Evolutionary conservation across 768 basidiomycete genomes (phyloP), one percentile per base, ranked within the genome.

Genomic region (Leucosporidium yakuticum): DNA sequence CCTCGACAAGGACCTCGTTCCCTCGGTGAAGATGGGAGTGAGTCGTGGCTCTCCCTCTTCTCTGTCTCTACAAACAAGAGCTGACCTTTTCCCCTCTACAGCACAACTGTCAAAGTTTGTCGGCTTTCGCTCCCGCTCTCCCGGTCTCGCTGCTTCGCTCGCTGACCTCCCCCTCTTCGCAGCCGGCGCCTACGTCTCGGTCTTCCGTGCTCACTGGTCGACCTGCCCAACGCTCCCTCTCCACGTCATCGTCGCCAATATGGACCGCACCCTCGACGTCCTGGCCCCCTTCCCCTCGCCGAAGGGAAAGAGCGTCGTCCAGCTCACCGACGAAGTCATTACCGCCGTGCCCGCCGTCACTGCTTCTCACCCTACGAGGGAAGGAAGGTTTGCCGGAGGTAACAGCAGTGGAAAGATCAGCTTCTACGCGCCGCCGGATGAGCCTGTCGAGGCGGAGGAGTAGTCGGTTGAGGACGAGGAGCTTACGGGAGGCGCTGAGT

Each of bases 131-230:
- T 27, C n/a, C 3, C 3, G 2, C 21, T n/a, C 51, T 23, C 27
- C n/a, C n/a, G n/a, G 51, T 8, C n/a, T 53, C n/a, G 4, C 27
- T 21, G 23, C n/a, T 53, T 23, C 51, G 21, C 51, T 53, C 39
- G 39, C 39, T 44, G 14, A 44, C 39, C 8, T 44, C 39, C 8
- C 2, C 14, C 14, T 15, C 39, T 44, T 15, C 14, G 39, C 14
- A 44, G 39, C 60, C 2, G 80, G 81, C 1, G 74, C 79, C 39
- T 81, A 80, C 78, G 74, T 80, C 14, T 79, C 80, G 29, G 80
- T 82, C 62, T 73, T 82, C 50, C 76, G 80, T 53, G 81, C 81
- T 0, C 79, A 79, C 58, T 82, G 80, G 80, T 76, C 75, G 20
- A 49, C 73, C 53, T 29, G 31, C 17, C 53, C 69, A 4, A 8